Evolutionary conservation across 1,139 yeast genomes (phyloP).

Genomic region (Diutina sp.): DNA sequence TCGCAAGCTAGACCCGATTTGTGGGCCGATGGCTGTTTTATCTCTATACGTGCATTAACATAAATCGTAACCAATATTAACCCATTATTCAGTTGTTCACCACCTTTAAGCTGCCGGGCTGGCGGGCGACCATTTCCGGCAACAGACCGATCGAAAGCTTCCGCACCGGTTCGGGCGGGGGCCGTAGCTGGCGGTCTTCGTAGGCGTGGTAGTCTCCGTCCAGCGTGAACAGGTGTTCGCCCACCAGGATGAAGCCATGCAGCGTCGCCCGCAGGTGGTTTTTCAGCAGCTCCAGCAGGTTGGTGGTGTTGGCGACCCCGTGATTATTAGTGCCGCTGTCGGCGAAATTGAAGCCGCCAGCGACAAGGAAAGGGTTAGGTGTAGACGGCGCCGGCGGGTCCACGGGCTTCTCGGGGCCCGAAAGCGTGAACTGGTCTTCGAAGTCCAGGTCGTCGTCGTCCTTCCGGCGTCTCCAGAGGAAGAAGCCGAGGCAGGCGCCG

Average conservation of each 20-base stretch:
- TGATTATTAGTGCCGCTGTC: not conserved
- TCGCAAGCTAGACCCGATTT: too few species aligned
- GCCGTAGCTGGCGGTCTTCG: not conserved
- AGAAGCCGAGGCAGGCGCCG: slow-evolving; percentile 22
- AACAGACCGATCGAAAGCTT: slow-evolving; percentile 47
- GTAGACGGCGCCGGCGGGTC: slow-evolving; percentile 6
- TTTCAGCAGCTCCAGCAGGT: not conserved
- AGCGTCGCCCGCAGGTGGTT: not conserved
- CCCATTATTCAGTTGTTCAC: slow-evolving; percentile 21
- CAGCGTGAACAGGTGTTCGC: slow-evolving; percentile 2
- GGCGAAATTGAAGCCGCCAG: slow-evolving; percentile 6
- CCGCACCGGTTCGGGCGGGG: not conserved
- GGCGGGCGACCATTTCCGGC: slow-evolving; percentile 46
- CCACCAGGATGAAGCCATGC: slow-evolving; percentile 1
- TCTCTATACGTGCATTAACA: not conserved
- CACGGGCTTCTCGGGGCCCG: slow-evolving; percentile 5
- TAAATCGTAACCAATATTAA: not conserved
- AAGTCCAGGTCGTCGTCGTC: slow-evolving; percentile 19
- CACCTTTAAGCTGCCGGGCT: slow-evolving; percentile 33
- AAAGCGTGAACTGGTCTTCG: slow-evolving; percentile 8
- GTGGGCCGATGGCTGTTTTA: too few species aligned
- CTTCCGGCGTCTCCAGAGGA: slow-evolving; percentile 25
- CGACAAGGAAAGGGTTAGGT: slow-evolving; percentile 15
- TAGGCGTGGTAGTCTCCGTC: slow-evolving; percentile 1
- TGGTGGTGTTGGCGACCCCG: not conserved